phyloP scores from a whole-genome alignment of 2,329 filamentous ascomycete species.

The Stachybotrys chartarum region DNA sequence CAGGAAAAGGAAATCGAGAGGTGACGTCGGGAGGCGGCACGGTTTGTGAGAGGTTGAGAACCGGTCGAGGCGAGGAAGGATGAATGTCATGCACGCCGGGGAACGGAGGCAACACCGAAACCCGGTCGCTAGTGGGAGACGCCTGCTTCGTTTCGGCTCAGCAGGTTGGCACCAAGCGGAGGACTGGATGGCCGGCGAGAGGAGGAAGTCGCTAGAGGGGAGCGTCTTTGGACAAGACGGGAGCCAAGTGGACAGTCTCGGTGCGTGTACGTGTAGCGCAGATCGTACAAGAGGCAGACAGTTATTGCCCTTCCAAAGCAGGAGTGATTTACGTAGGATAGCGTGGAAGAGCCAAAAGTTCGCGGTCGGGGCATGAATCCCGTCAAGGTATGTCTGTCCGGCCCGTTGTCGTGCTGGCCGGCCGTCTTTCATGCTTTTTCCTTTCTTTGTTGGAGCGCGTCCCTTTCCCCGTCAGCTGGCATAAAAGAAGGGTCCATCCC shows the following conservation, averaged over 20 bases:
- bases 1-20: not conserved
- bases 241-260: not conserved
- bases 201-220: not conserved
- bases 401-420: too few species aligned
- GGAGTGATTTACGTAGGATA: too few species aligned
- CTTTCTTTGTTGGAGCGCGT: too few species aligned
- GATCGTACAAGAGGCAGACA: not conserved
- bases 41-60: too few species aligned
- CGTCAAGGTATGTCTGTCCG: too few species aligned
- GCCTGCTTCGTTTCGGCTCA: not conserved
- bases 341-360: too few species aligned
- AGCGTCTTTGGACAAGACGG: not conserved
- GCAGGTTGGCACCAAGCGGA: not conserved
- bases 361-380: too few species aligned
- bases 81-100: not conserved
- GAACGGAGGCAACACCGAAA: not conserved
- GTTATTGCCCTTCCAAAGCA: not conserved
- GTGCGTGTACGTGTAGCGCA: not conserved
- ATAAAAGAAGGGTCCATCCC: too few species aligned
- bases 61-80: not conserved
- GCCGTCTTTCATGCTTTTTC: too few species aligned
- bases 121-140: not conserved
- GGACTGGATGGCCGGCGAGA: not conserved
- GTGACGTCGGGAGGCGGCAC: not conserved
- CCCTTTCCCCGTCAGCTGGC: too few species aligned